Evolutionary conservation across 2,329 filamentous ascomycete genomes (phyloP), one percentile per base, ranked within the genome.

Genomic region (Microcyclospora tardicrescens): DNA sequence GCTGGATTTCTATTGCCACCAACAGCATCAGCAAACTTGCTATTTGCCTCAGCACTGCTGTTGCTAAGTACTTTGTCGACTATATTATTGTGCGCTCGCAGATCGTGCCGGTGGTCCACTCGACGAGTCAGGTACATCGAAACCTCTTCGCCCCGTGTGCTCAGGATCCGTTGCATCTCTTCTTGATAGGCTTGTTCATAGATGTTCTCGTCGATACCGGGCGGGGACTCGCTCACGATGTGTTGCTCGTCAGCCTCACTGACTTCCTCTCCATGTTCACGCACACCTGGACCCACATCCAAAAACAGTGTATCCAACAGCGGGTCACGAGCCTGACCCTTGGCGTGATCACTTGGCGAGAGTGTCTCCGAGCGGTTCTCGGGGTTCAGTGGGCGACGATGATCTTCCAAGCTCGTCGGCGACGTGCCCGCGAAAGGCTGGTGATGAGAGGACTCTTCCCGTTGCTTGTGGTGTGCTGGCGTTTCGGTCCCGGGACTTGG

Each of bases 131-230:
- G 60, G 42, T 79, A 81, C 12, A 83, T 66, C 13, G 69, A 77
- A 1, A 77, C 67, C 28, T 58, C 53, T 16, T 62, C 58, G 40
- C 67, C 63, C 49, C 66, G 54, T 13, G 34, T 27, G 6, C 44
- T 60, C 24, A 73, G 62, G 51, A 95, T 89, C 12, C 79, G 73
- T 42, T 81, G 73, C 19, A 91, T 74, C 61, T 95, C 84, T 43
- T 82, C 75, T 53, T 84, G 77, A 57, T 93, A 95, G 0, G 89
- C 89, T 1, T 73, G 76, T 58, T 93, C 84, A 58, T 94, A 95
- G 41, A 96, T 80, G 54, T 91, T 79, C 50, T 84, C 84, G 43
- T 93, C 85, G 5, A 84, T 82, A 1, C 79, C 81, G 0, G 80
- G 80, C 2, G 89, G 89, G 1, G 84, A 93, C 60, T 94, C 86